Evolutionary conservation across 371 early-diverging fungal genomes (phyloP), one percentile per base, ranked within the genome.

Genomic region (Chytridium lagenaria): DNA sequence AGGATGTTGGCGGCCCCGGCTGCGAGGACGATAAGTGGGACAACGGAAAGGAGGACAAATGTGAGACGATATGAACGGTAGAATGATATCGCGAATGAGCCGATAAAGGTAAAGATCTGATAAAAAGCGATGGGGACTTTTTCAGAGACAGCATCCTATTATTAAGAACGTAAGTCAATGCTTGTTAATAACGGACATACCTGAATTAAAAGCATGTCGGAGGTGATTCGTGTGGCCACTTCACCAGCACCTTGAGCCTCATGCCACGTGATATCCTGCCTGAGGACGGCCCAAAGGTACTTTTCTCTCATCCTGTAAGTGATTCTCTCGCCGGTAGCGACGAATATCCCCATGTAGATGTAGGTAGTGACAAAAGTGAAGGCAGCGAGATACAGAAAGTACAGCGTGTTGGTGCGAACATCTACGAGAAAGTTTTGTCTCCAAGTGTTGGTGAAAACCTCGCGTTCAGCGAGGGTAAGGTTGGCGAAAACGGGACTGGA

Each of bases 251-350:
- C 74, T 16, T 69, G 70, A 30, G 51, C 84, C 72, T 99, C 99
- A 76, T 94, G 96, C 92, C 93, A 99, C 26, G 89, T 91, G 70
- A 95, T 88, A 31, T 98, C 94, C 78, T 98, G 97, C 36, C 93
- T 89, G 44, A 99, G 74, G 23, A 84, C 74, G 30, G 78, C 69
- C 33, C 73, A 50, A 39, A 84, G 68, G 68, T 81, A 84, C 33
- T 61, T 72, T 59, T 81, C 79, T 19, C 83, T 72, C 22, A 83
- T 72, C 50, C 76, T 52, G 70, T 74, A n/a, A 55, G 44, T 67
- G 44, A 55, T 55, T 55, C 26, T 10, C 55, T n/a, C n/a, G n/a
- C n/a, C n/a, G n/a, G n/a, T n/a, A n/a, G n/a, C n/a, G n/a, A n/a
- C n/a, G n/a, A 55, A 15, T 23, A 55, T 5, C 10, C 26, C 55